Conservation (phyloP, 2,329 filamentous ascomycete genomes). For the Aspergillus fijiensis region DNA sequence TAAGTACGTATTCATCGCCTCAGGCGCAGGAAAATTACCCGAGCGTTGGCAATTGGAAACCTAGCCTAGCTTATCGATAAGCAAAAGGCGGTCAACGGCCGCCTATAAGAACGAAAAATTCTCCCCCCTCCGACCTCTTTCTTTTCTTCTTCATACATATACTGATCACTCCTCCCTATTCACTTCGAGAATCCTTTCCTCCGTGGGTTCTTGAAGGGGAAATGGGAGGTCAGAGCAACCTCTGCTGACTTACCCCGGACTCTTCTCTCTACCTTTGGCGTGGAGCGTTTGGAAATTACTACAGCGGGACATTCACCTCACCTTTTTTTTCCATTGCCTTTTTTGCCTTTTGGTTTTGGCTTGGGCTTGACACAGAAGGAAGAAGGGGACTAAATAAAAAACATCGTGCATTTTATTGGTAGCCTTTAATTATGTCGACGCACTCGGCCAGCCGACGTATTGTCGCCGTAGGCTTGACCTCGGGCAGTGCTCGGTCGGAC, state of each 20-base stretch:
- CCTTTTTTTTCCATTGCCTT: neutral
- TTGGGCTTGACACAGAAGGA: neutral
- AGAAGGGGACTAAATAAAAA: neutral
- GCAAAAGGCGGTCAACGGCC: slow-evolving; percentile 18
- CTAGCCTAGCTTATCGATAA: slow-evolving; percentile 38
- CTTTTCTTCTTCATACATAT: slow-evolving; percentile 37
- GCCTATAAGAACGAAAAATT: slow-evolving; percentile 29
- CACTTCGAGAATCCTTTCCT: slow-evolving; percentile 43
- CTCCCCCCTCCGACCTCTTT: slow-evolving; percentile 22
- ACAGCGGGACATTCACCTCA: slow-evolving; percentile 42
- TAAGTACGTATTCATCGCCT: no score
- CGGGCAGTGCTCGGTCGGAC: slow-evolving; percentile 60
- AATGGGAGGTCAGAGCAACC: slow-evolving; percentile 47
- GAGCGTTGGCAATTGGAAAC: no score
- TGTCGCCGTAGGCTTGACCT: slow-evolving; percentile 54
- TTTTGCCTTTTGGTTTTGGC: neutral
- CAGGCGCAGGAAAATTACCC: no score
- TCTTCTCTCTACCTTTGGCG: slow-evolving; percentile 38
- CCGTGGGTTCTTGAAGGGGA: slow-evolving; percentile 48
- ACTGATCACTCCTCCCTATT: slow-evolving; percentile 49
- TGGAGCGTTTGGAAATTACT: slow-evolving; percentile 51
- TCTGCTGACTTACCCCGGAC: slow-evolving; percentile 48
- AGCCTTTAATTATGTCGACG: slow-evolving; percentile 33
- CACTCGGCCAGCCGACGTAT: slow-evolving; percentile 60
- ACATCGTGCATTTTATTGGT: neutral